Conservation (phyloP, 2,329 filamentous ascomycete species). For the Cadophora sp. region DNA sequence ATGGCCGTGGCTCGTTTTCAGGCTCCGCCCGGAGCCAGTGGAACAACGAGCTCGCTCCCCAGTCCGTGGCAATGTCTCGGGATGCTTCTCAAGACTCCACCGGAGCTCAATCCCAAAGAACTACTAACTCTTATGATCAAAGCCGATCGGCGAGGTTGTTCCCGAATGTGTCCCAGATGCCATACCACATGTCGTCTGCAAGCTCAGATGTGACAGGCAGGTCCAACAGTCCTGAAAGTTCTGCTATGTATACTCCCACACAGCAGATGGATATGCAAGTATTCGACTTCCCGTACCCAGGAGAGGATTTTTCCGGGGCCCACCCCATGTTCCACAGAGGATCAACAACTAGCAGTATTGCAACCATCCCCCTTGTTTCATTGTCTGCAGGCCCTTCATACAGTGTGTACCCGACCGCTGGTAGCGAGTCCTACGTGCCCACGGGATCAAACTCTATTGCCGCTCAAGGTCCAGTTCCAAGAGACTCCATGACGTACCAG, state of each 20-base stretch:
- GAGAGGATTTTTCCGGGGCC: conserved; percentile 38
- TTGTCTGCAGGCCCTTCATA: conserved; percentile 36
- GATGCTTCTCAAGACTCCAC: conserved; percentile 43
- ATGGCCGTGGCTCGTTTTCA: conserved; percentile 32
- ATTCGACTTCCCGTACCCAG: conserved; percentile 41
- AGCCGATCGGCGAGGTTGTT: conserved; percentile 40
- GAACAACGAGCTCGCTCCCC: conserved; percentile 38
- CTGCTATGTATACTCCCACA: conserved; percentile 41
- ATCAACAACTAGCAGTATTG: conserved; percentile 34
- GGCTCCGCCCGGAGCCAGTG: conserved; percentile 36
- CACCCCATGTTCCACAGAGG: conserved; percentile 38
- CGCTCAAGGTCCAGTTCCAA: conserved; percentile 35
- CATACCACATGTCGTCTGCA: conserved; percentile 44
- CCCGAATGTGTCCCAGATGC: conserved; percentile 39
- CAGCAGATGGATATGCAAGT: conserved; percentile 42
- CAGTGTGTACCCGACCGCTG: conserved; percentile 35
- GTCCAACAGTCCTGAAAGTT: conserved; percentile 42
- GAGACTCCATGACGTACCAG: conserved; percentile 39
- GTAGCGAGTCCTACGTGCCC: conserved; percentile 37
- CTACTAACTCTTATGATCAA: conserved; percentile 42
- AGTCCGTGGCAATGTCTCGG: conserved; percentile 41
- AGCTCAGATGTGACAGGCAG: conserved; percentile 44
- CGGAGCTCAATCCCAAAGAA: conserved; percentile 41
- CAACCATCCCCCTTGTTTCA: conserved; percentile 33
- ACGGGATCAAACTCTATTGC: conserved; percentile 34